Percentiles rank a stretch among this genome's conserved stretches.
Evolutionary conservation across 169 alveolate species (phyloP).

Genomic region (Plasmodium yoelii): DNA sequence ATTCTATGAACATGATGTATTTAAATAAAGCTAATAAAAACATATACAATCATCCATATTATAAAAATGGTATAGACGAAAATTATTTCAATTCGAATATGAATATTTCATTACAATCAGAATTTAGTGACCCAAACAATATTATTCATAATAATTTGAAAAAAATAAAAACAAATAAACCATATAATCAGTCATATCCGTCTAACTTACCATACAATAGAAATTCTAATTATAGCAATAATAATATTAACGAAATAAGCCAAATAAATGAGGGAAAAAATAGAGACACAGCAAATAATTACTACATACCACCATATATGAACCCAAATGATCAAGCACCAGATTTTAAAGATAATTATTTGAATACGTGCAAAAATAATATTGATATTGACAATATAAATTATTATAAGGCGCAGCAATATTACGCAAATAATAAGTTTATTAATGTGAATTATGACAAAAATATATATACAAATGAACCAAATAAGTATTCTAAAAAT

Average conservation of each 20-base stretch:
- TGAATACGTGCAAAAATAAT: conserved; percentile 14
- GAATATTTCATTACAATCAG: neutral
- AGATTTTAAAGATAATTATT: neutral
- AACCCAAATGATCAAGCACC: neutral
- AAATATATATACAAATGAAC: conserved; percentile 3
- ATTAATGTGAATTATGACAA: conserved; percentile 1
- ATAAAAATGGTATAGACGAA: neutral
- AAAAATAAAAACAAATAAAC: neutral
- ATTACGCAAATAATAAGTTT: neutral
- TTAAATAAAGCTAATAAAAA: conserved; percentile 19
- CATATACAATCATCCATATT: neutral
- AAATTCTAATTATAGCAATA: neutral
- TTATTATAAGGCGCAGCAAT: conserved; percentile 21
- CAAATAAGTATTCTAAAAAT: conserved; percentile 6
- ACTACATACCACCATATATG: neutral
- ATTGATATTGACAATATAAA: conserved; percentile 6
- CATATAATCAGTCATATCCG: neutral
- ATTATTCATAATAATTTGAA: neutral
- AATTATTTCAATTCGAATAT: neutral
- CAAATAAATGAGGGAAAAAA: conserved; percentile 6
- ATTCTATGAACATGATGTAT: conserved; percentile 15
- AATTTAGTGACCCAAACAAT: neutral
- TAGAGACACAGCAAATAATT: neutral
- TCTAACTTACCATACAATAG: neutral
- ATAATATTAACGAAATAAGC: conserved; percentile 5